Evolutionary conservation across 208 protist genomes (phyloP), one percentile per base, ranked within the genome.

Genomic region (Trypanosoma melophagium): DNA sequence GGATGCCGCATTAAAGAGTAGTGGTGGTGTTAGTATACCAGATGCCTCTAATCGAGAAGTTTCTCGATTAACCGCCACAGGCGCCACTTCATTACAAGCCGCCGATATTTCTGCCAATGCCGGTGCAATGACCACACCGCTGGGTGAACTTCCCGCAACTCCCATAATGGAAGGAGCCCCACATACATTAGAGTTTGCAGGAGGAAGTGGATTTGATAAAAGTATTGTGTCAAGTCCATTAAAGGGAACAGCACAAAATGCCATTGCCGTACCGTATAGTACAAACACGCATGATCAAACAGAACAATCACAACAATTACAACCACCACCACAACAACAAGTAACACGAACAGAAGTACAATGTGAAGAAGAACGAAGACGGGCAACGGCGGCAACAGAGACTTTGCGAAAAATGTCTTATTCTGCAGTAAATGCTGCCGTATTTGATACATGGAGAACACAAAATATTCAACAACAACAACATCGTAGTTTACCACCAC

Each of bases 401-500:
- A 7, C 42, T 12, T 16, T 17, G 0, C 13, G 21, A 17, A 38
- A n/a, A 45, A 57, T 21, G 19, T 60, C 40, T 28, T 64, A 35
- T 25, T 52, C 51, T 10, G 47, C 45, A 28, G 38, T 63, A 25
- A 60, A 53, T n/a, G 41, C 14, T 24, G 7, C 41, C 21, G 13
- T 21, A 16, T 42, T 45, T 53, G 53, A 52, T 52, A 54, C 41
- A 25, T 60, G 10, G 38, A 53, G 17, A n/a, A n/a, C 16, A 53
- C 19, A 38, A 35, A 35, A 35, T 17, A 28, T 17, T 7, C 17
- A 24, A 14, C 35, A 50, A n/a, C 45, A 52, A 52, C 61, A 40
- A 59, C 66, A 49, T 54, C 65, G 44, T 64, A 28, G 21, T 52
- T 55, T 17, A 64, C 60, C 40, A 31, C 60, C 54, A 24, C 56